Conservation (phyloP, 768 basidiomycete species). For the Tricholoma sp. region DNA sequence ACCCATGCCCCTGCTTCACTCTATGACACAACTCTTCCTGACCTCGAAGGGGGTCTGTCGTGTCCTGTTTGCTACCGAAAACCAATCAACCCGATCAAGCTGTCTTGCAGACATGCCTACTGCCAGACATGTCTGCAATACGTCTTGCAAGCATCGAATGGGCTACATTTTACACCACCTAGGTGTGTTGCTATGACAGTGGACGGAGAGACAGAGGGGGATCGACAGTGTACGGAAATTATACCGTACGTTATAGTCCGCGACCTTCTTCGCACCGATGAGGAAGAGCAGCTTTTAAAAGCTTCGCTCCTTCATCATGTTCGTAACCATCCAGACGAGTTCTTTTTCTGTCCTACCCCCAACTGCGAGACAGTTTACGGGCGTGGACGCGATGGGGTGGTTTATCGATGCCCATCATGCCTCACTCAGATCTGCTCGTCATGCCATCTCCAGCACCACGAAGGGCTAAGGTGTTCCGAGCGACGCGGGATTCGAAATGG, state of each 20-base stretch:
- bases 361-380: constrained; percentile 47
- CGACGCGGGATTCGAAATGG: neutral
- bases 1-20: constrained; percentile 13
- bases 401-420: constrained; percentile 33
- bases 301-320: constrained; percentile 39
- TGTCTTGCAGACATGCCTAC: constrained; percentile 49
- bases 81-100: constrained; percentile 26
- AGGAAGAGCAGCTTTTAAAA: constrained; percentile 36
- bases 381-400: constrained; percentile 12
- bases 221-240: constrained; percentile 10
- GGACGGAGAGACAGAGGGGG: constrained; percentile 4
- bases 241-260: constrained; percentile 37
- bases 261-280: constrained; percentile 29
- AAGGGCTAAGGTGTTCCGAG: constrained; percentile 32
- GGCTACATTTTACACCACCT: constrained; percentile 23
- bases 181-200: constrained; percentile 31
- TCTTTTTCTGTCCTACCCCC: constrained; percentile 50
- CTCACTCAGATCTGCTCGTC: constrained; percentile 29
- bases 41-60: neutral
- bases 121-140: constrained; percentile 46
- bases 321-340: constrained; percentile 31
- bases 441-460: constrained; percentile 36
- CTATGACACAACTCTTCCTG: neutral
- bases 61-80: constrained; percentile 39
- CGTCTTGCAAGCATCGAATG: constrained; percentile 29